These are phyloP conservation scores for Fusarium concolor DNA, from an alignment of 2,329 filamentous ascomycete species.

Conservation along the genomic window DNA sequence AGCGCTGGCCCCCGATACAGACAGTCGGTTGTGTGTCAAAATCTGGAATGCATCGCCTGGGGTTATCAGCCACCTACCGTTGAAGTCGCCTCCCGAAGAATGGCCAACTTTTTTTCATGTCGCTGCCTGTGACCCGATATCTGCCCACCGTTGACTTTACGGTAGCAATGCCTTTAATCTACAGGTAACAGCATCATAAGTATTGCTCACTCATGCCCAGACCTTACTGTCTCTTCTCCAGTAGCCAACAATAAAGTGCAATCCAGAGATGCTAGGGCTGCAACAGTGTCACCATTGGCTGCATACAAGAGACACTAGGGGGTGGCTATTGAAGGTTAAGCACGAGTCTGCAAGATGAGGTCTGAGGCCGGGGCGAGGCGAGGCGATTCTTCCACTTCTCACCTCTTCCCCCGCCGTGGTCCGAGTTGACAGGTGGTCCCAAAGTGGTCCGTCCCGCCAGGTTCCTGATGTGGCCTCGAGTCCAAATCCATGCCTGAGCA, in stretches of 20 bases:
- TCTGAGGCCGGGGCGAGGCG: slow-evolving; percentile 42
- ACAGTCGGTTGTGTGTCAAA: slow-evolving; percentile 24
- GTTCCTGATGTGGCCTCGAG: slow-evolving; percentile 42
- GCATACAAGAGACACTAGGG: slow-evolving; percentile 34
- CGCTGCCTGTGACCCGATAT: slow-evolving; percentile 32
- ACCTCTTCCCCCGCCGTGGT: slow-evolving; percentile 39
- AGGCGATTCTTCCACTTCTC: slow-evolving; percentile 42
- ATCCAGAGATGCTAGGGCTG: slow-evolving; percentile 27
- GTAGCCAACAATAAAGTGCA: slow-evolving; percentile 37
- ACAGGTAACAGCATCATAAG: not conserved
- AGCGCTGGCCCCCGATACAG: slow-evolving; percentile 12
- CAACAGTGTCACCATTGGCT: slow-evolving; percentile 33
- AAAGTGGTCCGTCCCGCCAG: slow-evolving; percentile 42
- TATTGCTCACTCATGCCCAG: slow-evolving; percentile 14
- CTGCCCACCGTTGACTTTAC: slow-evolving; percentile 29
- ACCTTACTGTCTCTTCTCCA: slow-evolving; percentile 17
- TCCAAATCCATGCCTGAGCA: slow-evolving; percentile 23
- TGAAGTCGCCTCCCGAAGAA: slow-evolving; percentile 23
- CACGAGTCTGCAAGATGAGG: slow-evolving; percentile 15
- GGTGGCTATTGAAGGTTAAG: slow-evolving; percentile 37
- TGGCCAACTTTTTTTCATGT: slow-evolving; percentile 28
- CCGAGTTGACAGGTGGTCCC: slow-evolving; percentile 47
- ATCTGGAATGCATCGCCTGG: slow-evolving; percentile 30
- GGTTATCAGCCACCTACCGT: slow-evolving; percentile 23
- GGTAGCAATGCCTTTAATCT: slow-evolving; percentile 30